phyloP scores from a whole-genome alignment of 2,329 filamentous ascomycete genomes.

The Microsporum ferrugineum region DNA sequence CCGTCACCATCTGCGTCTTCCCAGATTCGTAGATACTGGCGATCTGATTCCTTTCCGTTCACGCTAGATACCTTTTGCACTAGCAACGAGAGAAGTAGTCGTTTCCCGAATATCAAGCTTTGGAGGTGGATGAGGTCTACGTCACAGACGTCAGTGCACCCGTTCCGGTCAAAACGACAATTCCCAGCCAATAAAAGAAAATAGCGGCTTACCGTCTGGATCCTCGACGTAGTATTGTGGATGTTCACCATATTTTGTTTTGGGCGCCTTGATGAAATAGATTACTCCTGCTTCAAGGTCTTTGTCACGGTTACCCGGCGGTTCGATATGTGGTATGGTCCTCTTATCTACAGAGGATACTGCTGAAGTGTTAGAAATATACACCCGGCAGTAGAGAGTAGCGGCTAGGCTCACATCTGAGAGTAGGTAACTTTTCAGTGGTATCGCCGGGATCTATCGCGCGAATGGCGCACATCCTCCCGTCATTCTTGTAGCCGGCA shows the following conservation, averaged over 20 bases:
- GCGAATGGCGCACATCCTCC: conserved; percentile 5
- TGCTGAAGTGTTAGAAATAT: background rate
- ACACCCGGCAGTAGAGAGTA: background rate
- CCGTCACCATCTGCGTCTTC: background rate
- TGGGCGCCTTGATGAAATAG: conserved; percentile 12
- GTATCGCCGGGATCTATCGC: background rate
- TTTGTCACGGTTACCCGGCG: conserved; percentile 7
- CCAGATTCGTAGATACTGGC: conserved; percentile 14
- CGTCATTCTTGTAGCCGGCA: conserved; percentile 6
- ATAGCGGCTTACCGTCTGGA: background rate
- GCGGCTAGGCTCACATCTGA: background rate
- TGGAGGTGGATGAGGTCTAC: conserved; percentile 10
- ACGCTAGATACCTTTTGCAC: conserved; percentile 11
- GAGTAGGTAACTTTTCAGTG: background rate
- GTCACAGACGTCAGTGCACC: background rate
- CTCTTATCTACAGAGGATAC: conserved; percentile 10
- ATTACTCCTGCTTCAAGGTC: conserved; percentile 7
- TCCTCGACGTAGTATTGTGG: conserved; percentile 11
- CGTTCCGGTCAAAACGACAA: background rate
- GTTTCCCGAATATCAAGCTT: conserved; percentile 12
- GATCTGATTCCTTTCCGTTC: conserved; percentile 9
- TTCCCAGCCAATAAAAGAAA: background rate
- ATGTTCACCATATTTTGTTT: conserved; percentile 10
- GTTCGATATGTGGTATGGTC: conserved; percentile 13
- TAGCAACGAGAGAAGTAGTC: conserved; percentile 7